These are phyloP conservation scores for Colletotrichum ledebouriae DNA, from an alignment of 2,329 filamentous ascomycete genomes.

Conservation along the genomic window DNA sequence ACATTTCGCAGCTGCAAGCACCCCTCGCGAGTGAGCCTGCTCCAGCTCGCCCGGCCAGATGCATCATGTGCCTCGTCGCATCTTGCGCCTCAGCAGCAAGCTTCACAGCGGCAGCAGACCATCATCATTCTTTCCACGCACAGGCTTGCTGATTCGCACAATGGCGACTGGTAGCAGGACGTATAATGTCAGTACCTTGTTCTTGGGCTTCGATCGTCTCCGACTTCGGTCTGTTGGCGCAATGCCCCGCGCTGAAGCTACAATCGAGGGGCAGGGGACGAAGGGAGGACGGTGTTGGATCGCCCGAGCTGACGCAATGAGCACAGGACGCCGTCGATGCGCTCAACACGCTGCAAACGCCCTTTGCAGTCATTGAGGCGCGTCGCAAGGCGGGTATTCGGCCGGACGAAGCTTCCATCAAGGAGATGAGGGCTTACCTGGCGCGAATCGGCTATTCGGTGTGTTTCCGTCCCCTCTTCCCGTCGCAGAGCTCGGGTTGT, in stretches of 20 bases:
- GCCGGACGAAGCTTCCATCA: conserved; percentile 71
- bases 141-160: conserved; percentile 5
- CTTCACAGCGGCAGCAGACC: not conserved
- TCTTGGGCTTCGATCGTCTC: not conserved
- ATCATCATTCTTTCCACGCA: not conserved
- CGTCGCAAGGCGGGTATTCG: conserved; percentile 80
- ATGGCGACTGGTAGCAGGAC: conserved; percentile 37
- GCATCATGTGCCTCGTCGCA: conserved; percentile 42
- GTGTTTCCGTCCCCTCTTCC: not conserved
- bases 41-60: conserved; percentile 22
- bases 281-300: not conserved
- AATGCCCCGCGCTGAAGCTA: not conserved
- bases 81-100: conserved; percentile 27
- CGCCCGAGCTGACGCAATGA: not conserved
- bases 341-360: conserved; percentile 92
- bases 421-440: conserved; percentile 85
- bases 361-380: conserved; percentile 83
- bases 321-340: conserved; percentile 85
- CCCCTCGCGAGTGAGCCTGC: not conserved
- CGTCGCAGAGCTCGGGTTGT: too few species aligned
- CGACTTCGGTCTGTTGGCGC: conserved; percentile 17
- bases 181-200: conserved; percentile 36
- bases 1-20: conserved; percentile 4
- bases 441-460: conserved; percentile 47
- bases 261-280: not conserved